These are phyloP conservation scores for Gaeumannomyces sp. DNA, from an alignment of 2,329 filamentous ascomycete species.

Conservation along the genomic window DNA sequence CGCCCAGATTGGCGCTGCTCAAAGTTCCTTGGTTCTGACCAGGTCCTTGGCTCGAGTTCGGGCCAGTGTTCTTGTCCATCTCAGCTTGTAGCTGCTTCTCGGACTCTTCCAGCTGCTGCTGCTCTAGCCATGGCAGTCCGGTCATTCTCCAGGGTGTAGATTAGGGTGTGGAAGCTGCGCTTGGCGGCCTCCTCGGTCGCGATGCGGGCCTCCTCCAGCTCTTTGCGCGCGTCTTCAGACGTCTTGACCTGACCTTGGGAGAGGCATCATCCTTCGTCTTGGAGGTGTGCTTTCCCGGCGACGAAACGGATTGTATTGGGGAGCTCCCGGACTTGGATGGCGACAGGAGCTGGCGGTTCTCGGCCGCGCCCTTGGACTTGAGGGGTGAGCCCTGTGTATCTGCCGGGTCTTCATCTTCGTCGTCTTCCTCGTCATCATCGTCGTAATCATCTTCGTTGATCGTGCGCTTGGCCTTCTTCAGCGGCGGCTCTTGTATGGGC, in stretches of 20 bases:
- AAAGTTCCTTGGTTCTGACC: conserved; percentile 76
- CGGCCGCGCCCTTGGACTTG: conserved; percentile 43
- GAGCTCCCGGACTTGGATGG: conserved; percentile 66
- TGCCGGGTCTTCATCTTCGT: conserved; percentile 57
- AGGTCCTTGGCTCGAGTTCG: conserved; percentile 40
- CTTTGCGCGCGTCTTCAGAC: conserved; percentile 84
- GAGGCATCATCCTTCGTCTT: conserved; percentile 45
- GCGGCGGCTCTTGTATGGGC: conserved; percentile 52
- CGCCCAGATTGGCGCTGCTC: conserved; percentile 89
- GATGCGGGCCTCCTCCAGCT: conserved; percentile 85
- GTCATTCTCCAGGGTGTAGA: conserved; percentile 94
- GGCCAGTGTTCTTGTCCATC: conserved; percentile 64
- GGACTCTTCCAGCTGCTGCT: conserved; percentile 92
- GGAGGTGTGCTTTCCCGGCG: conserved; percentile 50
- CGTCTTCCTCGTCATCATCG: conserved; percentile 74
- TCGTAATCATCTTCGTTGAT: conserved; percentile 84
- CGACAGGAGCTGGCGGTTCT: conserved; percentile 55
- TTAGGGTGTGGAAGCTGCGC: conserved; percentile 84
- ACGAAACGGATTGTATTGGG: conserved; percentile 56
- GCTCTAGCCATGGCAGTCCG: conserved; percentile 94
- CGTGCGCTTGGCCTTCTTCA: conserved; percentile 69
- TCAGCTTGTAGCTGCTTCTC: conserved; percentile 95
- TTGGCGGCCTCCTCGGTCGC: conserved; percentile 86
- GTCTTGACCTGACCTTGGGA: conserved; percentile 56
- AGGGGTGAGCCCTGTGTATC: conserved; percentile 37